Evolutionary conservation across 768 basidiomycete genomes (phyloP).

Genomic region (Boletus vermiculosoides): DNA sequence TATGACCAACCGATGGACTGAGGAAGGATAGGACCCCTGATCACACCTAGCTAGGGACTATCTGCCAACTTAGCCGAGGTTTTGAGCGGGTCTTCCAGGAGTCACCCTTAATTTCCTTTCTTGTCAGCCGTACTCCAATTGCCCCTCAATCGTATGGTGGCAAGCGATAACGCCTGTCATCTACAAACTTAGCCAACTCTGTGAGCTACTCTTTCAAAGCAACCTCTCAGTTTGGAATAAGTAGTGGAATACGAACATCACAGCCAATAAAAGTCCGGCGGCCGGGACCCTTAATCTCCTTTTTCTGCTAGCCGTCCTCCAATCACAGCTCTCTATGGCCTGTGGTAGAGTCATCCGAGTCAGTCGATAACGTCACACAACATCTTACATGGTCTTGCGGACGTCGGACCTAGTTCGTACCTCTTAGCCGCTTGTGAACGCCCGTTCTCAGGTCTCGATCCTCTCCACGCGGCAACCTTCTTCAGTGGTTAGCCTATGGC

Average conservation of each 20-base stretch:
- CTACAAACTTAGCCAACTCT: not conserved
- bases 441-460: conserved; percentile 12
- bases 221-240: not conserved
- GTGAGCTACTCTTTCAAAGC: not conserved
- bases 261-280: not conserved
- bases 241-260: not conserved
- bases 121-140: too few relatives aligned
- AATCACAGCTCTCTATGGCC: not conserved
- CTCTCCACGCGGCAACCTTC: conserved; percentile 22
- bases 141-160: not conserved
- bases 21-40: not conserved
- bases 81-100: not conserved
- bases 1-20: conserved; percentile 12
- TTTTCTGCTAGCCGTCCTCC: not conserved
- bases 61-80: not conserved
- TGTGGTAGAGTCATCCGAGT: not conserved
- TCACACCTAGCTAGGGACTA: not conserved
- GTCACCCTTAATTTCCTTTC: not conserved
- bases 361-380: not conserved
- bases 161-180: not conserved
- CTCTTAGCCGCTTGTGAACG: conserved; percentile 1
- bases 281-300: not conserved
- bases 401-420: not conserved
- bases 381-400: not conserved
- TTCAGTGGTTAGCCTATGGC: conserved; percentile 9